Evolutionary conservation across 2,329 filamentous ascomycete species (phyloP).

Genomic region (Exophiala mesophila): DNA sequence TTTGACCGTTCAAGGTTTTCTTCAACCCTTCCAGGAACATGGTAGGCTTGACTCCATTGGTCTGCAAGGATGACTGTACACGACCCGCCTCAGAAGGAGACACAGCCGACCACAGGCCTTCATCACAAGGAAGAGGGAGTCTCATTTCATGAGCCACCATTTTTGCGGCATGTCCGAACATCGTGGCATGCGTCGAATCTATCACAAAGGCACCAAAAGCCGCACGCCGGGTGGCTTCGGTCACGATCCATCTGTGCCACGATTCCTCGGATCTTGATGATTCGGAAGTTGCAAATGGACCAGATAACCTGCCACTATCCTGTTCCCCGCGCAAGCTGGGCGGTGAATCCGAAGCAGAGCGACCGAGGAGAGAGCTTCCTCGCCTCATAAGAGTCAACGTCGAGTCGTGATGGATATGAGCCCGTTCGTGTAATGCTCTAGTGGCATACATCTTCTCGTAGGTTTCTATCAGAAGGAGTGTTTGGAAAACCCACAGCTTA

Average conservation of each 20-base stretch:
- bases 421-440: conserved; percentile 82
- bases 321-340: conserved; percentile 65
- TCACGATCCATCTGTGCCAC: conserved; percentile 95
- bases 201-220: conserved; percentile 94
- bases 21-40: conserved; percentile 90
- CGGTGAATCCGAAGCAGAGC: conserved; percentile 77
- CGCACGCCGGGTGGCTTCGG: conserved; percentile 81
- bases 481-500: conserved; percentile 94
- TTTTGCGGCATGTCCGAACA: conserved; percentile 95
- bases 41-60: conserved; percentile 76
- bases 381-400: conserved; percentile 93
- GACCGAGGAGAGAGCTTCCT: conserved; percentile 83
- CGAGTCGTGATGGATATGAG: conserved; percentile 94
- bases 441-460: conserved; percentile 99
- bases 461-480: conserved; percentile 78
- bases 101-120: conserved; percentile 84
- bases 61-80: conserved; percentile 72
- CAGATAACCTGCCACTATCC: conserved; percentile 33
- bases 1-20: conserved; percentile 76
- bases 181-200: conserved; percentile 92
- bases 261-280: conserved; percentile 70
- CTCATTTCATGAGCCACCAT: conserved; percentile 97
- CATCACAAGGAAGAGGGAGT: conserved; percentile 84
- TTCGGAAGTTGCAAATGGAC: conserved; percentile 49
- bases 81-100: conserved; percentile 81